Evolutionary conservation across 2,329 filamentous ascomycete species (phyloP).

Genomic region (Penicillium sumatraense): DNA sequence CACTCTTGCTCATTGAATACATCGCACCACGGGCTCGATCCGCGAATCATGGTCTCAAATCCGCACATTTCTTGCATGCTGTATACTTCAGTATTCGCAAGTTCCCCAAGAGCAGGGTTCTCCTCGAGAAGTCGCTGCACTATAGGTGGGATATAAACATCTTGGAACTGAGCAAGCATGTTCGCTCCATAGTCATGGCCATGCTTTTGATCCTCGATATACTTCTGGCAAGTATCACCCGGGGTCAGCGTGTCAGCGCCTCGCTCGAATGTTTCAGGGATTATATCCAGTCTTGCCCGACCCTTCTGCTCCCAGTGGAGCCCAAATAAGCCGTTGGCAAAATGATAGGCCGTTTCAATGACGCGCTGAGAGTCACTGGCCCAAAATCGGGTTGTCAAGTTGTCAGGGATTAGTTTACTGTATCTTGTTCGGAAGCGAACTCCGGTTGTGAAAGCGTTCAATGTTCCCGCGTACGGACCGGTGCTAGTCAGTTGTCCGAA

Average conservation of each 20-base stretch:
- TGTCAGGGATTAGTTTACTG: conserved; percentile 47
- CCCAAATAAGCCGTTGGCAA: conserved; percentile 61
- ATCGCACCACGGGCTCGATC: conserved; percentile 60
- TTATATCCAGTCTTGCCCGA: conserved; percentile 53
- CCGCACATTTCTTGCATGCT: conserved; percentile 67
- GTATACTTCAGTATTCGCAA: conserved; percentile 56
- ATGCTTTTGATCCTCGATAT: conserved; percentile 40
- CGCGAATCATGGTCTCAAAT: conserved; percentile 61
- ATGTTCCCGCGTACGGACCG: conserved; percentile 60
- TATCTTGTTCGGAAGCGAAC: conserved; percentile 60
- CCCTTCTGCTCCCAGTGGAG: conserved; percentile 47
- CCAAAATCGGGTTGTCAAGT: conserved; percentile 53
- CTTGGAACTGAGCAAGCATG: conserved; percentile 53
- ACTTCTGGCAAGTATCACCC: conserved; percentile 50
- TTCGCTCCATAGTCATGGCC: conserved; percentile 58
- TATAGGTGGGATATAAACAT: conserved; percentile 54
- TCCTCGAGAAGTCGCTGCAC: conserved; percentile 44
- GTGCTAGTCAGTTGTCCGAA: conserved; percentile 61
- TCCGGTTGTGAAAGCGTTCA: conserved; percentile 59
- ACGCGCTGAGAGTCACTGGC: conserved; percentile 60
- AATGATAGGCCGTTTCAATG: conserved; percentile 61
- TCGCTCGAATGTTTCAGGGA: conserved; percentile 56
- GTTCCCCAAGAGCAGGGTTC: conserved; percentile 42
- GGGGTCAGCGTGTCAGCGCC: conserved; percentile 62
- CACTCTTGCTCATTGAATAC: conserved; percentile 61